These are phyloP conservation scores for Liriodendron chinense DNA, from an alignment of 164 flowering plant species.

Conservation along the genomic window DNA sequence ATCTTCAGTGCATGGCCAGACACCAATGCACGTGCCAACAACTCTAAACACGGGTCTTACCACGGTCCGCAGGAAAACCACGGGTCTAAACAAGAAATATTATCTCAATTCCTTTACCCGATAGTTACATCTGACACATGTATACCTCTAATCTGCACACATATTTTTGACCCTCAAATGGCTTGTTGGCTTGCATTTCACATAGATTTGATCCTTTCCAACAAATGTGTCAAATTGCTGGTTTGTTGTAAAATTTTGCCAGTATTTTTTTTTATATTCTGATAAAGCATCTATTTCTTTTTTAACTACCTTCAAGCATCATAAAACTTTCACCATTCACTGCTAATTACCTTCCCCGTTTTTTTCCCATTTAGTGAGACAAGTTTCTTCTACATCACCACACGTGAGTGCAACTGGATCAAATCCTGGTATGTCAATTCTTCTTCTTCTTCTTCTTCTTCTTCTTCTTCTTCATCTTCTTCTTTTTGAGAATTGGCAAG, in stretches of 20 bases:
- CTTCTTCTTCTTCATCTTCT: background rate
- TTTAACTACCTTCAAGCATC: background rate
- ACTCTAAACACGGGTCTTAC: too few species aligned
- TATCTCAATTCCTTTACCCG: too few species aligned
- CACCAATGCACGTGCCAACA: too few species aligned
- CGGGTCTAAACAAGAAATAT: too few species aligned
- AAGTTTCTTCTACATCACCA: background rate
- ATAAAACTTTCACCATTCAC: background rate
- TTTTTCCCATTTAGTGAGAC: background rate
- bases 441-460: constrained; percentile 1
- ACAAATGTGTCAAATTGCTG: background rate
- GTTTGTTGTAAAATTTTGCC: background rate
- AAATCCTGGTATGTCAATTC: background rate
- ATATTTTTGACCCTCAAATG: background rate
- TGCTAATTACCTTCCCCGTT: background rate
- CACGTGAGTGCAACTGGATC: background rate
- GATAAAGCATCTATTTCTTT: background rate
- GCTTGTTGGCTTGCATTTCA: background rate
- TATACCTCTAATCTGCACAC: too few species aligned
- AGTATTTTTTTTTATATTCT: background rate
- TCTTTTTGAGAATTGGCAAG: background rate
- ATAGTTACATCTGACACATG: background rate
- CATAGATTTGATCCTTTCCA: background rate
- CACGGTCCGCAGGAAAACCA: too few species aligned
- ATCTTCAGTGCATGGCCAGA: too few species aligned